Evolutionary conservation across 176 grass and related monocot genomes (phyloP), one percentile per base, ranked within the genome.

Genomic region (bread wheat (Triticum aestivum)): DNA sequence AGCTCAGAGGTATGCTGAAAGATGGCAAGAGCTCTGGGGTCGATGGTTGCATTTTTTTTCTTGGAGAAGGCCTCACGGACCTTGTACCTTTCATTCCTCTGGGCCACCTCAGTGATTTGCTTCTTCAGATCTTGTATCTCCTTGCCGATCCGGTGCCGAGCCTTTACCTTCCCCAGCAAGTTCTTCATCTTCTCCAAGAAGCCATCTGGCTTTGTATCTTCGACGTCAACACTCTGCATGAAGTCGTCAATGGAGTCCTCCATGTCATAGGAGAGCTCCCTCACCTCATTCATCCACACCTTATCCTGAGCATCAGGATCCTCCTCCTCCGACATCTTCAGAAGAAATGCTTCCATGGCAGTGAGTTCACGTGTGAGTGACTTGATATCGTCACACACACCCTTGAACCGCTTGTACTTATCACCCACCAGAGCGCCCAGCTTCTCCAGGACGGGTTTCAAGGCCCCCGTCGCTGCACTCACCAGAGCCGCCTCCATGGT

Each of bases 391-490:
- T 0, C 54, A 21, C 18, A 18, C 6, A 58, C 54, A 1, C 54
- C 54, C 17, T 56, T 56, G 5, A 56, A 56, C 1, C 17, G 1
- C 52, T 18, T 56, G 52, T 56, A 56, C 52, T 56, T 0, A 1
- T 56, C 52, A 0, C 52, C 17, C 0, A 0, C 1, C 0, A 56
- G 17, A 8, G 52, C 2, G 6, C 2, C 5, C 2, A 56, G 52
- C 52, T 56, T 56, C 0, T 0, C 52, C 0, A 56, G 52, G 0
- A 56, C 17, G 0, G 52, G 52, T 3, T 56, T 56, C 52, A 56
- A 56, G 17, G 52, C 52, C 1, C 52, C 52, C 52, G 52, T 56
- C 52, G 6, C 52, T 6, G 52, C 14, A n/a, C n/a, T n/a, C n/a
- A n/a, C n/a, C n/a, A n/a, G n/a, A n/a, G n/a, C n/a, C n/a, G n/a